These are phyloP conservation scores for Trifolium dubium DNA, from an alignment of 306 rosid species.

Conservation along the genomic window DNA sequence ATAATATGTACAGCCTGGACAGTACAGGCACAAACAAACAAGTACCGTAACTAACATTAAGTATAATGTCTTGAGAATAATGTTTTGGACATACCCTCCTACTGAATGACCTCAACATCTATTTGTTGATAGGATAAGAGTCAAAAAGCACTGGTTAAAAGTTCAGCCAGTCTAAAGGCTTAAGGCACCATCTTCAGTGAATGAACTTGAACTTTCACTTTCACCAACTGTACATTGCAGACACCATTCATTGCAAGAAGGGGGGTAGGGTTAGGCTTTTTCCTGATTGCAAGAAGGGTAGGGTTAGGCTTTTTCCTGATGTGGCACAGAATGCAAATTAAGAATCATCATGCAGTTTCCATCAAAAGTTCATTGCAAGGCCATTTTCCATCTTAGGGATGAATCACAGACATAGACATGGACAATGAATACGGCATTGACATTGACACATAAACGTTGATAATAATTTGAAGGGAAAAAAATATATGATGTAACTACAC, in stretches of 20 bases:
- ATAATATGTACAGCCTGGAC: too few species aligned
- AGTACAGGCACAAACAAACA: too few species aligned
- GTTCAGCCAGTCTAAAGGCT: slow-evolving; percentile 13
- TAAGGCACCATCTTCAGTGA: not conserved
- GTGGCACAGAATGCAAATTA: not conserved
- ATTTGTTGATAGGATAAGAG: too few species aligned
- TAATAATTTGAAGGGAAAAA: not conserved
- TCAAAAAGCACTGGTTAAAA: not conserved
- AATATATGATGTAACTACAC: not conserved
- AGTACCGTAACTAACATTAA: too few species aligned
- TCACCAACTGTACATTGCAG: not conserved
- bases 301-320: not conserved
- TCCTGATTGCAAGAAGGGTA: not conserved
- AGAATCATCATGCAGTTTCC: slow-evolving; percentile 17
- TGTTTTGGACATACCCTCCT: not conserved
- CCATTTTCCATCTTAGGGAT: not conserved
- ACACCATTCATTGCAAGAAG: slow-evolving; percentile 1
- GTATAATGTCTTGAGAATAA: too few species aligned
- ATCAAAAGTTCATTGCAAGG: slow-evolving; percentile 2
- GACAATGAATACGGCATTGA: not conserved
- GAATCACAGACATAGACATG: not conserved
- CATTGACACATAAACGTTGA: not conserved
- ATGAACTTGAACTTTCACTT: not conserved
- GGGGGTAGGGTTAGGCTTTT: not conserved
- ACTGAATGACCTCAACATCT: not conserved